Evolutionary conservation across 2,329 filamentous ascomycete species (phyloP).

Genomic region (Teratosphaeria viscida): DNA sequence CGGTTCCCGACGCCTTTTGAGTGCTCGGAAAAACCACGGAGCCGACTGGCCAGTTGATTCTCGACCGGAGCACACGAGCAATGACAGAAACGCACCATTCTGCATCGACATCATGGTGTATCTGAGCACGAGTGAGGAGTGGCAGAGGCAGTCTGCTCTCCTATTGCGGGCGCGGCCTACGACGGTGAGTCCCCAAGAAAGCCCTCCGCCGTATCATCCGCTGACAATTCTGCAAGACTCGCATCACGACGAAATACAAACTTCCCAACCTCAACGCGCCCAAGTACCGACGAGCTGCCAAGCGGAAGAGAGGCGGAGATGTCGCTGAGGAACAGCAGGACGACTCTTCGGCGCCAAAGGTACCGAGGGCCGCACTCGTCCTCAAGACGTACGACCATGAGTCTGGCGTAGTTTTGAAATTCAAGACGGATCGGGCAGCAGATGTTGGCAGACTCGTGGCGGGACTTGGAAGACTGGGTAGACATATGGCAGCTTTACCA

Average conservation of each 20-base stretch:
- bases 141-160: slow-evolving; percentile 77
- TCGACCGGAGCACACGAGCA: background rate
- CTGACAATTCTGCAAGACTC: slow-evolving; percentile 48
- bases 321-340: slow-evolving; percentile 19
- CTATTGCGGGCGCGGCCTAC: slow-evolving; percentile 78
- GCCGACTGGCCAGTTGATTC: background rate
- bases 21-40: background rate
- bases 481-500: slow-evolving; percentile 45
- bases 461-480: slow-evolving; percentile 64
- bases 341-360: slow-evolving; percentile 28
- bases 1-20: background rate
- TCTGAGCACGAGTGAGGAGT: slow-evolving; percentile 74
- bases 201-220: background rate
- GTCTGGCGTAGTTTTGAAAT: slow-evolving; percentile 77
- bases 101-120: slow-evolving; percentile 53
- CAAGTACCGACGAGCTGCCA: slow-evolving; percentile 22
- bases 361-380: slow-evolving; percentile 59
- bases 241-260: slow-evolving; percentile 87
- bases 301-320: slow-evolving; percentile 14
- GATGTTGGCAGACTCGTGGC: slow-evolving; percentile 78
- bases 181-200: slow-evolving; percentile 49
- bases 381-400: slow-evolving; percentile 83
- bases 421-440: slow-evolving; percentile 79
- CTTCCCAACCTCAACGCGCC: slow-evolving; percentile 35
- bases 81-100: background rate